Percentiles rank a stretch among this genome's conserved stretches.
Conservation (phyloP, 768 basidiomycete species). For the Daedaleopsis sinensis region DNA sequence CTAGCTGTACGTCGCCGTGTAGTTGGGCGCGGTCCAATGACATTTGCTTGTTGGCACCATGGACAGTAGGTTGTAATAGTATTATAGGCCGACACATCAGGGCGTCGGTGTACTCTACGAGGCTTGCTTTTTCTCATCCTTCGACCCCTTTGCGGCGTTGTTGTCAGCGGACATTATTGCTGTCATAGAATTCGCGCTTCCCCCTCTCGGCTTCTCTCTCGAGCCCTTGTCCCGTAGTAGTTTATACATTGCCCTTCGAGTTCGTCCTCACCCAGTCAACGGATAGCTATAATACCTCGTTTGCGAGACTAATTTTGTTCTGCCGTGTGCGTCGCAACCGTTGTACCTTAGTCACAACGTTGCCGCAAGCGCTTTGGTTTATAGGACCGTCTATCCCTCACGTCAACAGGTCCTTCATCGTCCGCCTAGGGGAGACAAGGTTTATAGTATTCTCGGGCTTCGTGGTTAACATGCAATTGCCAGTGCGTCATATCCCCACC, state of each 20-base stretch:
- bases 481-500: too few species aligned
- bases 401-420: too few species aligned
- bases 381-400: too few species aligned
- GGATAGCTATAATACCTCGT: too few species aligned
- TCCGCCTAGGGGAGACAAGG: too few species aligned
- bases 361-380: too few species aligned
- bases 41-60: conserved; percentile 13
- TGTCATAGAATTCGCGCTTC: not conserved
- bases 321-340: too few species aligned
- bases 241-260: too few species aligned
- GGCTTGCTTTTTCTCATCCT: not conserved
- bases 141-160: not conserved
- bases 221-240: too few species aligned
- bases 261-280: not conserved
- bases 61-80: conserved; percentile 16
- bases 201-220: not conserved
- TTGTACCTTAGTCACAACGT: too few species aligned
- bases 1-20: conserved; percentile 16
- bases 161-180: not conserved
- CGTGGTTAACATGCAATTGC: too few species aligned
- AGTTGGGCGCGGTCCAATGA: conserved; percentile 19
- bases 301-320: not conserved
- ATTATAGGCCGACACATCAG: not conserved
- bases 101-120: conserved; percentile 8
- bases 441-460: too few species aligned